These are phyloP conservation scores for Noccaea caerulescens DNA, from an alignment of 345 rosid species.

Conservation along the genomic window DNA sequence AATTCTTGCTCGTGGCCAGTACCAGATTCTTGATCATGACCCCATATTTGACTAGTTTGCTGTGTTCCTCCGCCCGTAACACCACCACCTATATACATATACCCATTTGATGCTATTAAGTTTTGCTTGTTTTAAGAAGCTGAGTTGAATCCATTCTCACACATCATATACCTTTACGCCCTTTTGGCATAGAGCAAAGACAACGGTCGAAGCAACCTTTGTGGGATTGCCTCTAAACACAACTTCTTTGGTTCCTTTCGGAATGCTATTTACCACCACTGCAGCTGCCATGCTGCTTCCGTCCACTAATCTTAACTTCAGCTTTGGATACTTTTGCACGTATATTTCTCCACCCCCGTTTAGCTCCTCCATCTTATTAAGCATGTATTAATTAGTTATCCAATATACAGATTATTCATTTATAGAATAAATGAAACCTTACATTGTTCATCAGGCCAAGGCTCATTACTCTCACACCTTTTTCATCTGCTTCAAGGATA, in stretches of 20 bases:
- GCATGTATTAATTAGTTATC: background rate
- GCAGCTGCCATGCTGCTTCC: conserved; percentile 61
- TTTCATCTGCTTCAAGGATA: conserved; percentile 54
- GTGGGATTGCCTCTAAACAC: conserved; percentile 47
- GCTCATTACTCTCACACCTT: conserved; percentile 62
- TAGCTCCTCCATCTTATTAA: conserved; percentile 35
- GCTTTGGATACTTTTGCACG: conserved; percentile 48
- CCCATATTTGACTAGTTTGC: conserved; percentile 1
- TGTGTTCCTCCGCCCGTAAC: conserved; percentile 10
- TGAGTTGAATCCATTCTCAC: background rate
- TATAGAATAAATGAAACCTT: conserved; percentile 17
- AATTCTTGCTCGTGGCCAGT: background rate
- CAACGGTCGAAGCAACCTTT: conserved; percentile 50
- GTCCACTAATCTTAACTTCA: conserved; percentile 54
- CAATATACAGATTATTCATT: background rate
- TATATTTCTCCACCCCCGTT: conserved; percentile 51
- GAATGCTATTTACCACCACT: conserved; percentile 46
- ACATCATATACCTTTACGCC: conserved; percentile 45
- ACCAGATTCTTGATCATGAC: conserved; percentile 2
- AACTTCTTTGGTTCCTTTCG: conserved; percentile 45
- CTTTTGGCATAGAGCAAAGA: conserved; percentile 42
- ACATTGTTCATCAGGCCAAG: conserved; percentile 66
- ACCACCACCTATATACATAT: background rate
- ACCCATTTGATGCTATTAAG: background rate
- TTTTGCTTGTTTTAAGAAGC: background rate